Base-by-base conservation (phyloP, 2,329 filamentous ascomycete genomes). In the Zarea fungicola region DNA sequence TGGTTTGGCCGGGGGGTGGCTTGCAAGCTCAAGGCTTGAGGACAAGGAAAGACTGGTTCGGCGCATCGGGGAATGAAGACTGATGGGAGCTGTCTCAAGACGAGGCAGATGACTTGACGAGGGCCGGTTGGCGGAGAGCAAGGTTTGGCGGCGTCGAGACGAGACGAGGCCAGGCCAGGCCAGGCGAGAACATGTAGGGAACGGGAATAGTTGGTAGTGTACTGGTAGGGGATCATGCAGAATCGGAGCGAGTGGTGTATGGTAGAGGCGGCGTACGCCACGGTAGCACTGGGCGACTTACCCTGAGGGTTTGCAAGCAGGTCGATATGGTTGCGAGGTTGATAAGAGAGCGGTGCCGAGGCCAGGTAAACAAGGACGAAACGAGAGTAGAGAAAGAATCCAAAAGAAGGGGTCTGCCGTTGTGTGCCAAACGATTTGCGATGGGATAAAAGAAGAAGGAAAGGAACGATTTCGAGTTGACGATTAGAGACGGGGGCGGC, bases 161-260 rank as follows among this genome's bases (percentile, higher is more conserved):
- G 32, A 35, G 22, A 21, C 39, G 21, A 42, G 40, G 6, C 16
- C 6, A 44, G 22, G n/a, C 26, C 7, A 29, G 26, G 26, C 26
- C 7, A 29, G 26, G 26, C 26, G 26, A 29, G 26, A 21, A 5
- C 22, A 31, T 25, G 23, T 25, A 11, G 36, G 23, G 32, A 37
- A 29, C 43, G 43, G 43, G 32, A 37, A 46, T 46, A 46, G 43
- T 18, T 31, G 39, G 43, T 18, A 19, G 19, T 13, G 19, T 13
- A 10, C 22, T 34, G 14, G 14, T 28, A 46, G 25, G 34, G 34
- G 23, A 46, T 18, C 18, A 35, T 23, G 5, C 32, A 36, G 32
- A 26, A 31, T 44, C 42, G 42, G 42, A 7, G 18, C 18, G 18
- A 26, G 22, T 14, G n/a, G 22, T 26, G 41, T n/a, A 31, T 31